phyloP scores from a whole-genome alignment of 208 protist species.

The Endotrypanum monterogeii region DNA sequence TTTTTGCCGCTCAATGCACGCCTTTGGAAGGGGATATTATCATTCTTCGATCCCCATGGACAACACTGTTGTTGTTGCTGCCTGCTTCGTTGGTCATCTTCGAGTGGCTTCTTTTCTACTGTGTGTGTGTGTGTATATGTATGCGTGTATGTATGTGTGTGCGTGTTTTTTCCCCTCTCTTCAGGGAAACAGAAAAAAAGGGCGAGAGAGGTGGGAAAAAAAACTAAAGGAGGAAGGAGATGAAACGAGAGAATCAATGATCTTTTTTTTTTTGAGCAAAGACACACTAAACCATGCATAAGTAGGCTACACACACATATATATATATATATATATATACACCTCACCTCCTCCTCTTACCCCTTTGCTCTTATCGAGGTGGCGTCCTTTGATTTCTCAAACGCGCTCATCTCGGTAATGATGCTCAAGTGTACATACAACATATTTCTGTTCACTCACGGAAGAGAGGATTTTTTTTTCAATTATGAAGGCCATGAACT shows the following conservation, averaged over 20 bases:
- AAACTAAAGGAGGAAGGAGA: background rate
- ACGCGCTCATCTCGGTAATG: too few species aligned
- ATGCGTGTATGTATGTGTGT: background rate
- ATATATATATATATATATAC: background rate
- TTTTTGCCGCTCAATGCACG: too few species aligned
- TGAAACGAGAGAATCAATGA: background rate
- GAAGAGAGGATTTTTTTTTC: background rate
- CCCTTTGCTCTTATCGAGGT: too few species aligned
- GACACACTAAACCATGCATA: background rate
- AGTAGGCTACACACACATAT: background rate
- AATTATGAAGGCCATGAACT: too few species aligned
- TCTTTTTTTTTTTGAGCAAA: too few species aligned
- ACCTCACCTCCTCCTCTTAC: too few species aligned
- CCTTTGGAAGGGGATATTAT: too few species aligned
- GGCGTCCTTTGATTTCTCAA: too few species aligned
- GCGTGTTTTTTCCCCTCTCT: background rate
- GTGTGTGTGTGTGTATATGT: background rate
- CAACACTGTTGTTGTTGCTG: constrained; percentile 3
- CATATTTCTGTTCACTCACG: too few species aligned
- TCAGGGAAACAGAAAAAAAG: background rate
- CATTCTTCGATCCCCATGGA: too few species aligned
- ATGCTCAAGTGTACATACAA: too few species aligned
- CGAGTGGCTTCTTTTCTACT: background rate
- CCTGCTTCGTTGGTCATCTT: background rate
- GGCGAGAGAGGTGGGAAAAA: background rate